Evolutionary conservation across 345 rosid genomes (phyloP), one percentile per base, ranked within the genome.

Genomic region (Stellera chamaejasme): DNA sequence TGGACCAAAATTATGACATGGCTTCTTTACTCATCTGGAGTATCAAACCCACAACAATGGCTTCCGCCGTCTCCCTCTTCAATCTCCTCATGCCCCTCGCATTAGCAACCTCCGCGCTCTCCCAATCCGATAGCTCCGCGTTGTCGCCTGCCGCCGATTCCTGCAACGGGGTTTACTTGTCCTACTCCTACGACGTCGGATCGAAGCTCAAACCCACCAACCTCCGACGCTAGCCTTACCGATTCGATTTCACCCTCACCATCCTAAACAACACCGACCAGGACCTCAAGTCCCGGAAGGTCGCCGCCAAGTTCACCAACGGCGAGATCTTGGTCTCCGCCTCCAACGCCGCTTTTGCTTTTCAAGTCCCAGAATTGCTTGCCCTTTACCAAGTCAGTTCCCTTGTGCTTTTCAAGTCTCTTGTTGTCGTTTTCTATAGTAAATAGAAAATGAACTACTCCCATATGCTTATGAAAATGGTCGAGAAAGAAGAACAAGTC

Each of bases 311-410:
- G 28, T 93, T 93, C 51, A 61, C 58, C 15, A 72, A 89, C 70
- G 86, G 74, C 3, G 99, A 93, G 90, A 42, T 72, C 41, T 69
- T 93, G 50, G 93, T 88, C 27, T 83, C 94, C 0, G 88, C 88
- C 3, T 68, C 87, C 23, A 83, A 82, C 71, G 97, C 88, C 10
- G 74, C 84, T 14, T 77, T 93, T 65, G 69, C 60, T n/a, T 89
- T 89, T 64, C 79, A 78, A 58, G 70, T 87, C 57, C 64, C 79
- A 2, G 91, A 90, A 36, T 52, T 87, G 62, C 73, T 72, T 45
- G 76, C 80, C 54, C 63, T 84, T 15, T 90, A 81, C 69, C 93
- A 87, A 87, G 88, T 82, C 36, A 28, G 48, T 47, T 5, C 7
- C 7, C 15, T 43, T n/a, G n/a, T n/a, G n/a, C n/a, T n/a, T n/a